Percentiles rank a stretch among this genome's conserved stretches.
These are phyloP conservation scores for Arctium minus DNA, from an alignment of 129 eudicot genomes.

Conservation along the genomic window DNA sequence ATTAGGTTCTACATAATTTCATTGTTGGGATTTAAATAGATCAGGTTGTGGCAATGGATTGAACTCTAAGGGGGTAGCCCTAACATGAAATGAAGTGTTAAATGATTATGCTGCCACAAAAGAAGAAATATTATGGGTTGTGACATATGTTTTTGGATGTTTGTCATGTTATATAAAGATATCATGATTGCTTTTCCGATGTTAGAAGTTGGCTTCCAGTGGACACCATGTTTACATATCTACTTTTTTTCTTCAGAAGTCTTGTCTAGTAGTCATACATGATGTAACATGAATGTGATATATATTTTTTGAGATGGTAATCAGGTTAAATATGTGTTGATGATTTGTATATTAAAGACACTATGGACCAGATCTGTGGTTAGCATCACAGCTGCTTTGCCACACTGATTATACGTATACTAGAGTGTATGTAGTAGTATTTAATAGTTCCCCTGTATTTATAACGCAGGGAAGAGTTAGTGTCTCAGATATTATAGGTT, in stretches of 20 bases:
- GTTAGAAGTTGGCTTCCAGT: not conserved
- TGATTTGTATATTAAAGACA: not conserved
- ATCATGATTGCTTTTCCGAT: not conserved
- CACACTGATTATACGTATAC: not conserved
- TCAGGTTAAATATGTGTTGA: not conserved
- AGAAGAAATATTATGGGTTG: constrained; percentile 4
- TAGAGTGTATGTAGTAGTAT: not conserved
- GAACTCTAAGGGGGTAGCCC: not conserved
- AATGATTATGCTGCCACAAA: not conserved
- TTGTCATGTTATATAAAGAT: not conserved
- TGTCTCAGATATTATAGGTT: constrained; percentile 60
- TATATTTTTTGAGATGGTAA: not conserved
- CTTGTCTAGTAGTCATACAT: not conserved
- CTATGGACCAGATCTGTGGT: not conserved
- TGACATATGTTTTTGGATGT: constrained; percentile 1
- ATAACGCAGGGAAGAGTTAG: constrained; percentile 55
- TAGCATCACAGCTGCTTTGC: not conserved
- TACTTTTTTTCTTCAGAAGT: not conserved
- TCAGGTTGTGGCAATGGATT: not conserved
- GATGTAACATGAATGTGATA: not conserved
- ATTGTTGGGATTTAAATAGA: not conserved
- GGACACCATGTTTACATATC: not conserved
- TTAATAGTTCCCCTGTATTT: not conserved
- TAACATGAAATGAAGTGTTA: not conserved
- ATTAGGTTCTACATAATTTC: not conserved